Conservation (phyloP, 2,329 filamentous ascomycete species). For the Diaporthe aspalathi region DNA sequence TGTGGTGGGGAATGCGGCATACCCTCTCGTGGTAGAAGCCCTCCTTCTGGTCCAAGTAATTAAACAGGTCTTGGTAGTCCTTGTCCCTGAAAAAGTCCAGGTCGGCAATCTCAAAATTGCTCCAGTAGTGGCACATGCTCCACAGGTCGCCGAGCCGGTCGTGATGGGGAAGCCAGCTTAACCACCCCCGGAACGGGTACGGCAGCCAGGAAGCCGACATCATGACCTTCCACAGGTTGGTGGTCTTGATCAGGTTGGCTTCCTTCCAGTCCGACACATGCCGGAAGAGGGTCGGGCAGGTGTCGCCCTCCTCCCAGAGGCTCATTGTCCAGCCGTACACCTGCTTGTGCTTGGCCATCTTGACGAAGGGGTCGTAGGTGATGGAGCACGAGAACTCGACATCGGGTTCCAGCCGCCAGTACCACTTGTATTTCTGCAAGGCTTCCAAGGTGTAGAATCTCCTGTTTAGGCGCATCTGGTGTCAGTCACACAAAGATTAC, state of each 20-base stretch:
- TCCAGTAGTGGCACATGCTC: slow-evolving; percentile 61
- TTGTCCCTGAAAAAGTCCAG: slow-evolving; percentile 57
- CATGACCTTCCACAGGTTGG: slow-evolving; percentile 55
- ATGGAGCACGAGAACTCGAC: slow-evolving; percentile 58
- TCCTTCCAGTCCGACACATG: slow-evolving; percentile 55
- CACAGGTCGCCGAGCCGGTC: slow-evolving; percentile 54
- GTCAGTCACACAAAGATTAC: slow-evolving; percentile 11
- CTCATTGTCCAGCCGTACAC: slow-evolving; percentile 59
- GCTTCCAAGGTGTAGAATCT: slow-evolving; percentile 57
- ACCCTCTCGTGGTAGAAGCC: slow-evolving; percentile 59
- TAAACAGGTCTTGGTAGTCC: slow-evolving; percentile 55
- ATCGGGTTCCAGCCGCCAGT: slow-evolving; percentile 59
- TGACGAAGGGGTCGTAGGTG: slow-evolving; percentile 60
- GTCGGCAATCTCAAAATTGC: slow-evolving; percentile 60
- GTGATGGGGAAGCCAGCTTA: slow-evolving; percentile 52
- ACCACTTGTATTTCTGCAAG: slow-evolving; percentile 58
- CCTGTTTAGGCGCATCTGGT: slow-evolving; percentile 41
- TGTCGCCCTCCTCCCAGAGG: slow-evolving; percentile 55
- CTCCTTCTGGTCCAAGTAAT: slow-evolving; percentile 53
- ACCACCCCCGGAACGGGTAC: slow-evolving; percentile 53
- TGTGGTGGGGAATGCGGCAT: slow-evolving; percentile 39
- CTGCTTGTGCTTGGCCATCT: slow-evolving; percentile 57
- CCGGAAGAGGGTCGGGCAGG: slow-evolving; percentile 57
- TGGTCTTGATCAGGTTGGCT: slow-evolving; percentile 48
- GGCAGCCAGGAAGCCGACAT: slow-evolving; percentile 55